phyloP scores from a whole-genome alignment of 352 stramenopile genomes.

The Plasmopara muralis region DNA sequence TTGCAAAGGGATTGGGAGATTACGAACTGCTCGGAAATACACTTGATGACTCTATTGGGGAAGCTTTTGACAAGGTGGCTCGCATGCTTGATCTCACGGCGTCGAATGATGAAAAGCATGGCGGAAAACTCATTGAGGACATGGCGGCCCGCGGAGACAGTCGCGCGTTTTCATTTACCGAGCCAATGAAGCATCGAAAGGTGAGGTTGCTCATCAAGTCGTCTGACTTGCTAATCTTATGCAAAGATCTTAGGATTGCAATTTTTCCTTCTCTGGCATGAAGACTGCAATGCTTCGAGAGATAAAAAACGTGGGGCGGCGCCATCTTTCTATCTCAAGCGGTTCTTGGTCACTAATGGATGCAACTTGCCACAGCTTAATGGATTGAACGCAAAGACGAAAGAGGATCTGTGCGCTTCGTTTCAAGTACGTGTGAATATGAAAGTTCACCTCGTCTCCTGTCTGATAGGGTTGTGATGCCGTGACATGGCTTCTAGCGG shows the following conservation, averaged over 20 bases:
- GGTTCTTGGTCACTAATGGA: slow-evolving; percentile 2
- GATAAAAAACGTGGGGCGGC: slow-evolving; percentile 44
- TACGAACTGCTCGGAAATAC: slow-evolving; percentile 95
- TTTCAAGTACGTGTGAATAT: slow-evolving; percentile 67
- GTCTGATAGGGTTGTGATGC: not conserved
- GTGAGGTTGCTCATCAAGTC: slow-evolving; percentile 15
- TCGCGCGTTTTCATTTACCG: slow-evolving; percentile 82
- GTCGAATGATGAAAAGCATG: slow-evolving; percentile 48
- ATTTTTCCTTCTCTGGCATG: slow-evolving; percentile 98
- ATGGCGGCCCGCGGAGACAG: slow-evolving; percentile 88
- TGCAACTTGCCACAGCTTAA: slow-evolving; percentile 37
- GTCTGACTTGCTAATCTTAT: not conserved
- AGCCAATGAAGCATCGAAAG: slow-evolving; percentile 87
- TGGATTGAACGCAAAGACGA: slow-evolving; percentile 38
- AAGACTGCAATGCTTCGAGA: slow-evolving; percentile 94
- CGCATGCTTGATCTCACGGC: slow-evolving; percentile 87
- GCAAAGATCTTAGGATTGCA: slow-evolving; percentile 69
- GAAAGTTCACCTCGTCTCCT: not conserved
- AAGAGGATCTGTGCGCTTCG: slow-evolving; percentile 89
- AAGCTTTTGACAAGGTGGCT: slow-evolving; percentile 98
- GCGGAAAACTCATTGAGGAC: slow-evolving; percentile 92
- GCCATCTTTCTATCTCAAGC: not conserved
- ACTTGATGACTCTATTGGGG: slow-evolving; percentile 96
- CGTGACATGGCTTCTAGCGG: slow-evolving; percentile 13
- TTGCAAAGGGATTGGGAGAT: slow-evolving; percentile 86